Evolutionary conservation across 2,329 filamentous ascomycete species (phyloP), one percentile per base, ranked within the genome.

Genomic region (Venturia nashicola): DNA sequence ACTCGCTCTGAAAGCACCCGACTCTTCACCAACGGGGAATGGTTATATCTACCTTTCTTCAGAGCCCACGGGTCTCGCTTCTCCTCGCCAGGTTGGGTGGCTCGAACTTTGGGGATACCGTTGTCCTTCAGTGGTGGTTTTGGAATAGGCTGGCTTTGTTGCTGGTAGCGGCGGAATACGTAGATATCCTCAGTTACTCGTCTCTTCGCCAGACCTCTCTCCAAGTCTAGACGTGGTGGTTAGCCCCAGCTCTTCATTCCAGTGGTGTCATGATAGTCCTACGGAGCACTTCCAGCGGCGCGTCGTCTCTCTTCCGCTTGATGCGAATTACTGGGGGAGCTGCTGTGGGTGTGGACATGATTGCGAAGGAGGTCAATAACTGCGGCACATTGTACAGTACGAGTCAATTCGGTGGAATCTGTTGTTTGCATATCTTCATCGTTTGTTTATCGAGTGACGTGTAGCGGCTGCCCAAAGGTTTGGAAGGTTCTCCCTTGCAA

Each of bases 301-400:
- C 80, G 63, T 84, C 82, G 64, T 79, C 78, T 64, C 82, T 78
- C 67, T 82, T 80, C 64, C 82, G 77, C 73, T 84, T 85, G 70
- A 85, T 78, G 32, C 76, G 78, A 61, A 82, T 79, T 48, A 79
- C 76, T 63, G 81, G 78, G 48, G 79, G 79, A 55, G 78, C 77
- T 46, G 78, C 68, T 36, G 78, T 64, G 78, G 46, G 61, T 16
- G 44, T 42, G 6, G 59, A 81, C 81, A 23, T 39, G 36, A 39
- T 63, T 69, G 51, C 27, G 32, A n/a, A 57, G 16, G n/a, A 5
- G 5, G 46, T 18, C 27, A 57, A 34, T 36, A 36, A 16, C 9
- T 20, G 32, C 5, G 36, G 51, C 8, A 18, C 16, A 12, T n/a
- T 5, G 9, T 57, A 51, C 20, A 8, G 20, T 23, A 16, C 20